phyloP scores from a whole-genome alignment of 768 basidiomycete genomes.

The Termitomyces titanicus region DNA sequence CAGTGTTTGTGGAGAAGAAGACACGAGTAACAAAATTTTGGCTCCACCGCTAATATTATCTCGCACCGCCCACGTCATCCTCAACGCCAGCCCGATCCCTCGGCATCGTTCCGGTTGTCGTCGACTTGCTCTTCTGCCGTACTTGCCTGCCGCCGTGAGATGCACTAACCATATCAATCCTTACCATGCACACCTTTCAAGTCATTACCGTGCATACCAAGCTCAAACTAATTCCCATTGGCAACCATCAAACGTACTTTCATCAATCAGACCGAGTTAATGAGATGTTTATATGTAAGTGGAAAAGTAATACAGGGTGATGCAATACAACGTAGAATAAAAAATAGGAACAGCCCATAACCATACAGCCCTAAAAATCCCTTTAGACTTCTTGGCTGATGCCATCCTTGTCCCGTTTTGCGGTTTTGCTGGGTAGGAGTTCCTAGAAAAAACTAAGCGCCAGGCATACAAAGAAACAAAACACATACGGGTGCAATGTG shows the following conservation, averaged over 20 bases:
- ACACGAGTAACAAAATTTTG: slow-evolving; percentile 17
- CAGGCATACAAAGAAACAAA: background rate
- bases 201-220: too few relatives aligned
- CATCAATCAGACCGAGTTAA: slow-evolving; percentile 6
- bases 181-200: too few relatives aligned
- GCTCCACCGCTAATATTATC: slow-evolving; percentile 14
- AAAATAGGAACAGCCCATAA: slow-evolving; percentile 11
- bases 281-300: slow-evolving; percentile 15
- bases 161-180: too few relatives aligned
- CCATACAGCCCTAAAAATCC: slow-evolving; percentile 12
- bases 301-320: slow-evolving; percentile 21
- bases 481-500: slow-evolving; percentile 51
- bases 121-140: too few relatives aligned
- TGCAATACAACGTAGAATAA: slow-evolving; percentile 17
- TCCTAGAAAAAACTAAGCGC: slow-evolving; percentile 16
- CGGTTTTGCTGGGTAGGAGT: slow-evolving; percentile 42
- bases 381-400: slow-evolving; percentile 43
- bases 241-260: too few relatives aligned
- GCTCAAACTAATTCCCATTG: too few relatives aligned
- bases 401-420: slow-evolving; percentile 35
- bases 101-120: background rate
- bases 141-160: background rate
- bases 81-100: background rate
- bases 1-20: slow-evolving; percentile 5
- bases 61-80: background rate